Evolutionary conservation across 495 filamentous ascomycete species (phyloP), one percentile per base, ranked within the genome.

Genomic region (Polyplosphaeria fusca): DNA sequence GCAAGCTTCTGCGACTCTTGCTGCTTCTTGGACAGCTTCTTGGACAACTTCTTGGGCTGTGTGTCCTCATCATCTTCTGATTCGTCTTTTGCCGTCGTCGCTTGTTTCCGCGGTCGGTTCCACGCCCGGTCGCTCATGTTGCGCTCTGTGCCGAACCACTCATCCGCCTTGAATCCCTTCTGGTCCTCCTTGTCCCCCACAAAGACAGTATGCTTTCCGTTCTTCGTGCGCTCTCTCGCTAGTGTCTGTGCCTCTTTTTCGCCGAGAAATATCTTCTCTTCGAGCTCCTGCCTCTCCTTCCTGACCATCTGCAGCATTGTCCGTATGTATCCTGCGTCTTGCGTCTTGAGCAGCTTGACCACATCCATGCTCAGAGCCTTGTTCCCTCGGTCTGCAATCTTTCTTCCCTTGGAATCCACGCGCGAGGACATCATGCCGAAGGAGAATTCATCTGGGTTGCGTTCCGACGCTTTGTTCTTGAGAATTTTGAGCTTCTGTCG

Each of bases 401-500:
- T 77, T 60, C 79, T 78, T 4, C 87, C 86, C 16, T 83, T 77
- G 58, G 86, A 82, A 52, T 81, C 80, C 25, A 84, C 82, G 49
- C 79, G 72, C 0, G 69, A 76, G 45, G 75, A 79, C 71, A 94
- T 80, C 93, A 98, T 98, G 22, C 84, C 86, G 67, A 89, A 96
- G 73, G 88, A 84, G 76, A 97, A 98, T 72, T 96, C 91, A 82
- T 98, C 93, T 37, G 91, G 89, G 71, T 98, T 97, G 59, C 89
- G 85, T 38, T 93, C 83, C 52, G 81, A 77, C 20, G 86, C 92
- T 73, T 95, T 96, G 56, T 85, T 78, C 60, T 84, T 79, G 16
- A 98, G 82, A 2, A 81, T 78, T 68, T 86, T 85, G 39, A 96
- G 77, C 25, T 85, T 83, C n/a, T 75, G 74, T 68, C 94, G 86